Base-by-base conservation (phyloP, 129 eudicot species). In the Escallonia herrerae region DNA sequence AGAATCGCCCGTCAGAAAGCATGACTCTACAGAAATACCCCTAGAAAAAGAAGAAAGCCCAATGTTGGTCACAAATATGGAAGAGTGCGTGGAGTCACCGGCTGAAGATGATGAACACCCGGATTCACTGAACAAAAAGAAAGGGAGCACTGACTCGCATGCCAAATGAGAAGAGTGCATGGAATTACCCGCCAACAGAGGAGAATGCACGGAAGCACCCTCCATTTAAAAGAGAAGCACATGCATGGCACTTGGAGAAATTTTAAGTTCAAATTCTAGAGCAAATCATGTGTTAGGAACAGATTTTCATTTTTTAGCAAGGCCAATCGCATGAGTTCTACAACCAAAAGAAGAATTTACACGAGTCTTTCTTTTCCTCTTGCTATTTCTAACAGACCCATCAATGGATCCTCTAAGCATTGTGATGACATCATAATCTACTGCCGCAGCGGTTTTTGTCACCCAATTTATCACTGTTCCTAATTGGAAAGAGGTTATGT, bases 401-500 rank as follows among this genome's bases (percentile, higher is more conserved):
- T 9, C 63, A 50, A 87, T 93, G 98, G 96, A 96, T 43, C 98
- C 96, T 48, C 78, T 88, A 66, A 93, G 98, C 89, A 93, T 93
- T 15, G 96, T 93, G 63, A 93, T 93, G 98, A 88, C 98, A 47
- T 85, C 98, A 38, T 65, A 88, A 65, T 93, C 98, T 52, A 93
- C 98, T 42, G 96, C 98, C 44, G 65, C 89, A 56, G 98, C 98
- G 6, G 88, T 82, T 66, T 79, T 93, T 58, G 86, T 93, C 46
- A 93, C 96, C 71, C 98, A 63, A 81, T 5, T 79, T 93, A 69
- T 88, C 98, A 4, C 82, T 93, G 40, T 69, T 88, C 72, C 96
- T 93, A 63, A 93, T 93, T 33, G 96, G 98, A 59, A 93, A 82
- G 65, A 83, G 85, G 75, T 75, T 93, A 71, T 4, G 95, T 93